Evolutionary conservation across 345 rosid genomes (phyloP).

Genomic region (Linum trigynum): DNA sequence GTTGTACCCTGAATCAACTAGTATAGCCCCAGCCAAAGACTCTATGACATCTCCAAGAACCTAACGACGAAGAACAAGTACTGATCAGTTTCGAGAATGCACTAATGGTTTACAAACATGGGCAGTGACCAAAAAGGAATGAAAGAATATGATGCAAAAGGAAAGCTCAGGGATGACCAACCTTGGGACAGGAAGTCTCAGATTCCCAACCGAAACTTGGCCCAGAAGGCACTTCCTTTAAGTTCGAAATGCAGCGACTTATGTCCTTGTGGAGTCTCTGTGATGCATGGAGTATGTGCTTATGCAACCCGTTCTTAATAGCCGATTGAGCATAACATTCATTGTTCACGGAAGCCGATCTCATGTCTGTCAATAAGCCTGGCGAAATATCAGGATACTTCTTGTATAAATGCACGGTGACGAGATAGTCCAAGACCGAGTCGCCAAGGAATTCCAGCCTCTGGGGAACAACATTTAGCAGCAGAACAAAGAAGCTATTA

Average conservation of each 20-base stretch:
- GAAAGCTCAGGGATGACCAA: slow-evolving; percentile 7
- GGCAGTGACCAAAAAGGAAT: background rate
- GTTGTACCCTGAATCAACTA: slow-evolving; percentile 65
- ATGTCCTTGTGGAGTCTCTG: slow-evolving; percentile 53
- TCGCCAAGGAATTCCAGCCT: slow-evolving; percentile 94
- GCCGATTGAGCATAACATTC: slow-evolving; percentile 65
- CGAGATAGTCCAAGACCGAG: slow-evolving; percentile 65
- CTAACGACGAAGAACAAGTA: slow-evolving; percentile 22
- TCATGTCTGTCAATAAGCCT: slow-evolving; percentile 71
- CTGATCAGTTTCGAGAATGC: too few relatives aligned
- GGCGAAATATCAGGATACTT: slow-evolving; percentile 63
- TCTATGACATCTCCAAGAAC: slow-evolving; percentile 86
- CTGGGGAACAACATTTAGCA: slow-evolving; percentile 25
- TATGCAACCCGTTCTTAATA: slow-evolving; percentile 48
- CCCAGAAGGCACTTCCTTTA: slow-evolving; percentile 21
- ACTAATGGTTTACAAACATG: too few relatives aligned
- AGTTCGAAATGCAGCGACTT: slow-evolving; percentile 19
- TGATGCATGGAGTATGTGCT: slow-evolving; percentile 64
- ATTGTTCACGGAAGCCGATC: slow-evolving; percentile 93
- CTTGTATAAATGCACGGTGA: slow-evolving; percentile 48
- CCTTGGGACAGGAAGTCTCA: slow-evolving; percentile 75
- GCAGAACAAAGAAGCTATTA: background rate
- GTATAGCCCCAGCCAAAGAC: slow-evolving; percentile 81
- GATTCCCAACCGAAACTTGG: slow-evolving; percentile 76
- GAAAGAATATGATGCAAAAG: background rate